Base-by-base conservation (phyloP, 306 rosid genomes). In the Hylodesmum podocarpum region DNA sequence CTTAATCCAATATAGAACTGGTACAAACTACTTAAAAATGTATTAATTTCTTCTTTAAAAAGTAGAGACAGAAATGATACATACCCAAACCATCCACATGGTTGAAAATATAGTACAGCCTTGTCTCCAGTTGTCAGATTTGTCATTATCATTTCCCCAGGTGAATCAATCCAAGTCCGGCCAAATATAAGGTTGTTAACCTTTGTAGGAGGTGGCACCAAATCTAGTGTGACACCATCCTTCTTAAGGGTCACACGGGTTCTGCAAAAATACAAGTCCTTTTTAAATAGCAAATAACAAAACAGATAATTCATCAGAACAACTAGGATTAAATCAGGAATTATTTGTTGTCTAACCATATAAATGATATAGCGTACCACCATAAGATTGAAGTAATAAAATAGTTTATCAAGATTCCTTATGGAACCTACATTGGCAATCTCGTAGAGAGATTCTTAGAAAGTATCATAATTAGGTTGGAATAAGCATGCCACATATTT, bases 51-150 rank as follows among this genome's bases (percentile, higher is more conserved):
- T 9, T 53, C 0, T 21, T 50, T 44, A 66, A 66, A 46, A 51
- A 72, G 7, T 14, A 49, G 66, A 72, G 40, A 47, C 61, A 54
- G 79, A 76, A 11, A 70, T 53, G 72, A 44, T 75, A 80, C 81
- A 46, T 71, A 91, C 98, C 98, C 98, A 76, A 94, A 88, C 97
- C 98, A 94, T 51, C 98, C 98, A 66, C 97, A 91, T 63, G 96
- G 97, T 89, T 94, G 98, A 85, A 94, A 88, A 83, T 87, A 91
- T 55, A 90, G 72, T 64, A 91, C 91, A 66, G 82, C 97, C 85
- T 94, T 94, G 88, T 94, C 97, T 34, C 96, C 97, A 12, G 98
- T 91, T 15, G 91, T 78, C 80, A 87, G 78, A 87, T 91, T 94
- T 3, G 91, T 86, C 93, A 94, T 88, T 72, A 91, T 76, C 95